Conservation (phyloP, 1,284 basidiomycete genomes). For the Puccinia novopanici region DNA sequence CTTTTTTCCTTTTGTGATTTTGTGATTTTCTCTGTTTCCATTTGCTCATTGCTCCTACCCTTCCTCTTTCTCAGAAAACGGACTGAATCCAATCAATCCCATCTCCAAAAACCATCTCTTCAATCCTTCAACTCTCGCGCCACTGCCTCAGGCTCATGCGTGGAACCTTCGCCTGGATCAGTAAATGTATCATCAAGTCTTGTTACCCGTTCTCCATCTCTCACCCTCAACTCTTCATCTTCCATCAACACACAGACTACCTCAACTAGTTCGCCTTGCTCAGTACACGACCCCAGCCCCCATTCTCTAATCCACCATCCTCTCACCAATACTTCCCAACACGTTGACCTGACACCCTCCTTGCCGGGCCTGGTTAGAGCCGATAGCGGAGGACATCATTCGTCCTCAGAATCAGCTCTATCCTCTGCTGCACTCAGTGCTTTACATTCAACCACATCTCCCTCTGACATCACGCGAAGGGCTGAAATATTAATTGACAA, state of each 20-base stretch:
- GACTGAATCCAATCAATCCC: slow-evolving; percentile 4
- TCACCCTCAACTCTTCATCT: slow-evolving; percentile 21
- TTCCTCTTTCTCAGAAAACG: too few relatives aligned
- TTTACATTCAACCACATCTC: neutral
- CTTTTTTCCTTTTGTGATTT: neutral
- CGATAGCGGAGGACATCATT: slow-evolving; percentile 56
- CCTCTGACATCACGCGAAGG: neutral
- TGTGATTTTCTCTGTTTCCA: neutral
- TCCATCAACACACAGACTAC: slow-evolving; percentile 22
- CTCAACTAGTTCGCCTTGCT: slow-evolving; percentile 4
- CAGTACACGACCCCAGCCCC: neutral
- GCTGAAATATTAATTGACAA: neutral
- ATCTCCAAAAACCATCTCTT: neutral
- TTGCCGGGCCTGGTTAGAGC: slow-evolving; percentile 49
- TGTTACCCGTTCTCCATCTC: slow-evolving; percentile 16
- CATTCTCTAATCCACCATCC: neutral
- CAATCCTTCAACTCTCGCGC: slow-evolving; percentile 14
- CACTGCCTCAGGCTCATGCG: slow-evolving; percentile 6
- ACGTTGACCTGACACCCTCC: neutral
- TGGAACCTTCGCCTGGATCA: neutral
- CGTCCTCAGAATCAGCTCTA: slow-evolving; percentile 41
- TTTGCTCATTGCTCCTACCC: too few relatives aligned
- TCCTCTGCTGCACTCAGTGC: slow-evolving; percentile 22
- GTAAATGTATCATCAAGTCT: slow-evolving; percentile 1
- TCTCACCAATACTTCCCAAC: neutral